A percentile compares a stretch with the other conserved stretches of the same genome.
Conservation (phyloP, 2,329 filamentous ascomycete species). For the Paracorniculantispora psalliotae region DNA sequence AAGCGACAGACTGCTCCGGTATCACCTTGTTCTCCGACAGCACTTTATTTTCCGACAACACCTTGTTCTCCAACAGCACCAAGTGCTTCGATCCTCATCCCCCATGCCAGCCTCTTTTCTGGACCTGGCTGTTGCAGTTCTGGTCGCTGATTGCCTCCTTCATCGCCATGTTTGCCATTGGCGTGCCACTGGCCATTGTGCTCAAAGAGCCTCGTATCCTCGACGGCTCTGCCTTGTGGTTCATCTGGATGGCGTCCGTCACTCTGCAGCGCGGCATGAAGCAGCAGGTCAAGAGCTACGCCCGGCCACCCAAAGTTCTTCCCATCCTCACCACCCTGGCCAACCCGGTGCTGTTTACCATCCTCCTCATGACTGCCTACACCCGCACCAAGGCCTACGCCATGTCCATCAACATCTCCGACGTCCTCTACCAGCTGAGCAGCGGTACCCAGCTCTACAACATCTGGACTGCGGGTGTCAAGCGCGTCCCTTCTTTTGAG, state of each 20-base stretch:
- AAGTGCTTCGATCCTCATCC: neutral
- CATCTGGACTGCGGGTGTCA: slow-evolving; percentile 27
- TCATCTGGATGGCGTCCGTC: slow-evolving; percentile 43
- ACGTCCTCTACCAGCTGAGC: slow-evolving; percentile 27
- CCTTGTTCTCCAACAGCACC: neutral
- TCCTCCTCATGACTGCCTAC: slow-evolving; percentile 40
- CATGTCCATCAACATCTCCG: slow-evolving; percentile 26
- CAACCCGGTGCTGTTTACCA: slow-evolving; percentile 46
- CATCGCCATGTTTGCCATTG: slow-evolving; percentile 30
- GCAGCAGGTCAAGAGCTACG: neutral
- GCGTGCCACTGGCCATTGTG: slow-evolving; percentile 35
- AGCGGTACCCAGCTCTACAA: slow-evolving; percentile 31
- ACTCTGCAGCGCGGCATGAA: slow-evolving; percentile 35
- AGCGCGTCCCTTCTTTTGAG: slow-evolving; percentile 15
- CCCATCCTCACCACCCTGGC: slow-evolving; percentile 33
- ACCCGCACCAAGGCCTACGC: slow-evolving; percentile 33
- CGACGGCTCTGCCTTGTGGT: slow-evolving; percentile 43
- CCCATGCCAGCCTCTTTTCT: neutral
- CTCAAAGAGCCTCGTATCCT: slow-evolving; percentile 34
- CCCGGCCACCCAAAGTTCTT: neutral
- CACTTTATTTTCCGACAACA: neutral
- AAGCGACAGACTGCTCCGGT: neutral
- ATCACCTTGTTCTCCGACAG: neutral
- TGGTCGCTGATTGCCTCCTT: slow-evolving; percentile 30
- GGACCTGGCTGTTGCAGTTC: slow-evolving; percentile 6